Evolutionary conservation across 352 stramenopile genomes (phyloP), one percentile per base, ranked within the genome.

Genomic region (Globisporangium paroecandrum): DNA sequence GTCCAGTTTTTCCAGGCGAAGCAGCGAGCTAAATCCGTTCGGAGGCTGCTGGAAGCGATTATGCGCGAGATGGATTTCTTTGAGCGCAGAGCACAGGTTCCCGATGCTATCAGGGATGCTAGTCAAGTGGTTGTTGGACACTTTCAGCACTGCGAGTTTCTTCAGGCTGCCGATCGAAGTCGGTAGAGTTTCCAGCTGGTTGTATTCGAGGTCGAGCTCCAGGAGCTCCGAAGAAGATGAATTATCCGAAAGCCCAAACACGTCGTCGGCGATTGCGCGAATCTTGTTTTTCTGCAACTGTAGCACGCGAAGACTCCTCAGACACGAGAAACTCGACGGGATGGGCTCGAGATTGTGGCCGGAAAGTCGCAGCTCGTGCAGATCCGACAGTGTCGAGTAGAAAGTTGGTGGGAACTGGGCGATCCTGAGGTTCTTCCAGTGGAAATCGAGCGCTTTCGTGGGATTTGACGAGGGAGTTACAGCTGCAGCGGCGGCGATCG

Each of bases 131-230:
- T 93, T 93, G 62, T 89, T 87, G 18, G 75, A 75, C 0, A 56
- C 75, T 20, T 75, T 77, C 18, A 91, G 59, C 9, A 83, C 57
- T 27, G 69, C 63, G 20, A 93, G 73, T 51, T 75, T 77, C 1
- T 53, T 71, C 27, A 87, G 74, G 13, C 72, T 77, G 1, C 62
- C 66, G 15, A 93, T 75, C 0, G 80, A 87, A 1, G 62, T 13
- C 0, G 85, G 85, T 18, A 91, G 34, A 13, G 20, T 41, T 7
- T 71, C 59, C 1, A 93, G 53, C 10, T 73, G 68, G 65, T 93
- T 93, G 71, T 91, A 85, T 55, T 89, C 83, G 57, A 91, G 62
- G 43, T 93, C 85, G 20, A 93, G 65, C 20, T 81, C 80, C 64
- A 86, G 71, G 18, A 91, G 76, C 29, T 64, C 36, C 5, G 70